These are phyloP conservation scores for Lasiosphaeriaceae sp. DNA, from an alignment of 495 filamentous ascomycete genomes.

Conservation along the genomic window DNA sequence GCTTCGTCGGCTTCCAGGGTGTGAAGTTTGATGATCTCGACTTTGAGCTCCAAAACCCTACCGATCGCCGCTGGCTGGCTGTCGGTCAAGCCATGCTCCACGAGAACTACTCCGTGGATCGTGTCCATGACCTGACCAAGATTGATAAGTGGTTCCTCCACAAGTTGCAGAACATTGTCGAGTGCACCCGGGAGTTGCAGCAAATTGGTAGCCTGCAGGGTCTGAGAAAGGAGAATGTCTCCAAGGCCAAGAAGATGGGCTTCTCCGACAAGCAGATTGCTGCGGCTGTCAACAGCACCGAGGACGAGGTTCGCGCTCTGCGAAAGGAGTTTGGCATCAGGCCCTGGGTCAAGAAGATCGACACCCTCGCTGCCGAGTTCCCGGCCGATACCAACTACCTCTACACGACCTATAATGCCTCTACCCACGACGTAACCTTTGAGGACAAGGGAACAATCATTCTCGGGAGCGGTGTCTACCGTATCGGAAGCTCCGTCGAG, in stretches of 20 bases:
- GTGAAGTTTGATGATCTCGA: conserved; percentile 92
- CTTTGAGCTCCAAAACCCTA: conserved; percentile 83
- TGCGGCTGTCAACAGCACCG: conserved; percentile 72
- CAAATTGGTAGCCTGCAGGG: conserved; percentile 82
- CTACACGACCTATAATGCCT: conserved; percentile 97
- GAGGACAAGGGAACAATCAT: conserved; percentile 90
- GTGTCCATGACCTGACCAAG: conserved; percentile 88
- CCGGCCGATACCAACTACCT: conserved; percentile 97
- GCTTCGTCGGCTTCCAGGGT: conserved; percentile 89
- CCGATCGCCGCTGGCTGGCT: conserved; percentile 92
- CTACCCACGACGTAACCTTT: conserved; percentile 91
- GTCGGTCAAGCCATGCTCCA: conserved; percentile 98
- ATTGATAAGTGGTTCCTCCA: conserved; percentile 97
- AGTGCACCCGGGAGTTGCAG: conserved; percentile 82
- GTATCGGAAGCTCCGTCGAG: conserved; percentile 95
- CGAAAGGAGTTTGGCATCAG: conserved; percentile 80
- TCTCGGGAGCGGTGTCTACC: conserved; percentile 90
- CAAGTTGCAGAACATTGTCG: conserved; percentile 94
- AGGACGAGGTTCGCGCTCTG: conserved; percentile 84
- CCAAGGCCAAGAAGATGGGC: conserved; percentile 92
- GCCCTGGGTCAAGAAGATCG: conserved; percentile 95
- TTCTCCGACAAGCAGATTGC: conserved; percentile 98
- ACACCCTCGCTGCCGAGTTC: conserved; percentile 95
- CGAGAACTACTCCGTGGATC: conserved; percentile 89
- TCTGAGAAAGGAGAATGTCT: conserved; percentile 78